Evolutionary conservation across 2,329 filamentous ascomycete genomes (phyloP).

Genomic region (Stachybotrys chlorohalonatus): DNA sequence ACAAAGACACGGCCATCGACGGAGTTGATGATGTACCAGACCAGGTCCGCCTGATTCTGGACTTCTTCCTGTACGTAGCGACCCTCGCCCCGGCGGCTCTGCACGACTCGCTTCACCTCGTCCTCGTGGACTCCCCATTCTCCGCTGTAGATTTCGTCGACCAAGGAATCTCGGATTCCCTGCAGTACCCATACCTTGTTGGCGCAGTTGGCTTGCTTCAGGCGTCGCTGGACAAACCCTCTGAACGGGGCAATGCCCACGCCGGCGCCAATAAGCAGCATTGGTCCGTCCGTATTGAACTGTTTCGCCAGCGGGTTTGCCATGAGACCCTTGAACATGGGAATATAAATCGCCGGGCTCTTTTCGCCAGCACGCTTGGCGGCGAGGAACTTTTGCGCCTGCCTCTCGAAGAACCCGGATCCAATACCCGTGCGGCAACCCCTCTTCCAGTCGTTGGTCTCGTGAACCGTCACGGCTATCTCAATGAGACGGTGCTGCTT

Average conservation of each 20-base stretch:
- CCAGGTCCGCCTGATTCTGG: slow-evolving; percentile 80
- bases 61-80: slow-evolving; percentile 97
- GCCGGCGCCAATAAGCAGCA: slow-evolving; percentile 94
- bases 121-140: slow-evolving; percentile 93
- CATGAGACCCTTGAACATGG: slow-evolving; percentile 99
- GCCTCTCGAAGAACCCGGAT: slow-evolving; percentile 85
- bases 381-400: slow-evolving; percentile 64
- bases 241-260: slow-evolving; percentile 97
- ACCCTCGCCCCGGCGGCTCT: slow-evolving; percentile 67
- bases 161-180: slow-evolving; percentile 83
- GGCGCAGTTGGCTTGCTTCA: slow-evolving; percentile 90
- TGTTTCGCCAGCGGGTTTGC: slow-evolving; percentile 87
- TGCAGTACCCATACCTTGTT: slow-evolving; percentile 98
- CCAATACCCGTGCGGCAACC: slow-evolving; percentile 74
- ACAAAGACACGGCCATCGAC: slow-evolving; percentile 96
- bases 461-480: slow-evolving; percentile 93
- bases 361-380: slow-evolving; percentile 53
- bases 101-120: slow-evolving; percentile 73
- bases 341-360: slow-evolving; percentile 60
- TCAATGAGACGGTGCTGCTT: slow-evolving; percentile 76
- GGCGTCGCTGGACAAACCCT: slow-evolving; percentile 87
- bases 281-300: slow-evolving; percentile 88
- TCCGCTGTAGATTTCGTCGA: slow-evolving; percentile 93
- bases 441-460: slow-evolving; percentile 68
- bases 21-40: slow-evolving; percentile 95